Evolutionary conservation across 352 stramenopile species (phyloP).

Genomic region (Phytophthora syringae): DNA sequence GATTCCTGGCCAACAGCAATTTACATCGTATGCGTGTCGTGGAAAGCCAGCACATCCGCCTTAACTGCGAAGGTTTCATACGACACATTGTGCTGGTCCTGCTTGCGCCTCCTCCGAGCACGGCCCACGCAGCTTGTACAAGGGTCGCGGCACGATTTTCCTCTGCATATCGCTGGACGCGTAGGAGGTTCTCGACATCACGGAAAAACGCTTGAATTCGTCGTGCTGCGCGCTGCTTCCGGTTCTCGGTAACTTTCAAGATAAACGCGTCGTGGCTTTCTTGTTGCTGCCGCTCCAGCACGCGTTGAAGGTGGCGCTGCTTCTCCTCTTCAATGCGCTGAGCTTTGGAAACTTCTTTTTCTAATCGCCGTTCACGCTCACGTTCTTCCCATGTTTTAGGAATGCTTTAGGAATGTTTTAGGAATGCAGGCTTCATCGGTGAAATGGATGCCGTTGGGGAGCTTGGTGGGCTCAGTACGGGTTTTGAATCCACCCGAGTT

Average conservation of each 20-base stretch:
- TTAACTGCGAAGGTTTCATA: no score
- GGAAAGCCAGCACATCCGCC: no score
- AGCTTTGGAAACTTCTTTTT: constrained; percentile 64
- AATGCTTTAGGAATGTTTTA: no score
- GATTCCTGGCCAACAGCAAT: no score
- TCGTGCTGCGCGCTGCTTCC: constrained; percentile 28
- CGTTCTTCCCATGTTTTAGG: constrained; percentile 83
- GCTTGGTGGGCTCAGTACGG: constrained; percentile 3
- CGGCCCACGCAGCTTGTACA: constrained; percentile 45
- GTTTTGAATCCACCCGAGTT: neutral
- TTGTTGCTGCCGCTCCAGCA: constrained; percentile 41
- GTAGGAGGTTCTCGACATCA: neutral
- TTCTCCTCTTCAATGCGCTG: constrained; percentile 76
- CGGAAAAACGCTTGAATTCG: constrained; percentile 41
- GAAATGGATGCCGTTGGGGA: constrained; percentile 31
- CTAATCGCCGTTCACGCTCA: constrained; percentile 55
- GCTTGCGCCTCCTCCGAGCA: no score
- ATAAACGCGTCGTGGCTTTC: constrained; percentile 27
- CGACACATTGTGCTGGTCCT: no score
- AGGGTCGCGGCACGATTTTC: constrained; percentile 19
- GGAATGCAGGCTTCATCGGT: constrained; percentile 60
- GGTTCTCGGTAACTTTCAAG: constrained; percentile 19
- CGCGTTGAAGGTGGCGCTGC: constrained; percentile 43
- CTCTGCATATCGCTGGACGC: neutral
- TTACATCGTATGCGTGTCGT: no score